Conservation (phyloP, 257 asterid species). For the Solanum clarkiae region DNA sequence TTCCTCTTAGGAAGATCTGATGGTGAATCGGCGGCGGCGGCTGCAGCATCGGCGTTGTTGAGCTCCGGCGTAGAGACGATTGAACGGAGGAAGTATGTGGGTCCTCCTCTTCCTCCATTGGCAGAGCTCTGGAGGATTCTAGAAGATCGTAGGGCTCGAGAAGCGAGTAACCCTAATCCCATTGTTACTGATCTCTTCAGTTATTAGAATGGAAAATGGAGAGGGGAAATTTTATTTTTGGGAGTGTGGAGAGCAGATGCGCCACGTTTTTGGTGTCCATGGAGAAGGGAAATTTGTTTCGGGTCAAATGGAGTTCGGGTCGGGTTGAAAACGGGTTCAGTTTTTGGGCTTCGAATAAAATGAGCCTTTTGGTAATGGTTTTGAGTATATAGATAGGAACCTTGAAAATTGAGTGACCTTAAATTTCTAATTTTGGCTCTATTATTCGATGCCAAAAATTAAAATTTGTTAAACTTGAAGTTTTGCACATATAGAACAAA, state of each 20-base stretch:
- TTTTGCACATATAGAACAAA: background rate
- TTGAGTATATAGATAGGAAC: background rate
- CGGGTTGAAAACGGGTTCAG: background rate
- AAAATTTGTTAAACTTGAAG: background rate
- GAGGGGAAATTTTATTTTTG: background rate
- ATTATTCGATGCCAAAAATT: background rate
- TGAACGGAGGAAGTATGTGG: constrained; percentile 40
- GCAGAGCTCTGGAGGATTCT: constrained; percentile 14
- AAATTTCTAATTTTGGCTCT: background rate
- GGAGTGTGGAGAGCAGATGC: background rate
- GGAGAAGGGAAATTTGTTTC: constrained; percentile 1
- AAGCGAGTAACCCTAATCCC: constrained; percentile 67
- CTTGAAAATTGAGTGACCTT: background rate
- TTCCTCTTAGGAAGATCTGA: constrained; percentile 51
- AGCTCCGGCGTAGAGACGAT: constrained; percentile 75
- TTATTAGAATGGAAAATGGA: background rate
- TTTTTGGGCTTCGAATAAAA: background rate
- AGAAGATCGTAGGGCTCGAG: constrained; percentile 59
- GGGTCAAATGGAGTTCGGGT: background rate
- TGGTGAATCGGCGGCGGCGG: constrained; percentile 12
- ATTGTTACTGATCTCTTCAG: constrained; percentile 8
- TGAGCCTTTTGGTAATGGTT: background rate
- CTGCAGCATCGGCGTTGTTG: constrained; percentile 58
- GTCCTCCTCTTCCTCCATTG: constrained; percentile 4
- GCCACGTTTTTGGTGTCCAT: constrained; percentile 2